Evolutionary conservation across 2,329 filamentous ascomycete species (phyloP), one percentile per base, ranked within the genome.

Genomic region (Truncatella angustata): DNA sequence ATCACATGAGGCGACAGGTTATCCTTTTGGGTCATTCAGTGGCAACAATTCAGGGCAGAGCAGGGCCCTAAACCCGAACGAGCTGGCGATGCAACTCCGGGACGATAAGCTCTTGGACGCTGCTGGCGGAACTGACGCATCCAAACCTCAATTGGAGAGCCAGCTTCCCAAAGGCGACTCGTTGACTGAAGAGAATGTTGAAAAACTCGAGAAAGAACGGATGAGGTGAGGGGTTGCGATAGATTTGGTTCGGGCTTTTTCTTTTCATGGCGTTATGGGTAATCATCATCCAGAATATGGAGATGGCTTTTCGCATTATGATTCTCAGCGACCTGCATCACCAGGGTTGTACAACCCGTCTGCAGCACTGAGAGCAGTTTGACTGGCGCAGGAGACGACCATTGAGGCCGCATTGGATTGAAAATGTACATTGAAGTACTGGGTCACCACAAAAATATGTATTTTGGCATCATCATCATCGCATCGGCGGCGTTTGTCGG

Each of bases 161-260:
- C 23, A 39, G 2, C 42, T 69, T 24, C 65, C 72, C 9, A 71
- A 69, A 35, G 72, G 72, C 3, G 75, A 80, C 50, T 73, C 73
- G 4, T 58, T 82, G 55, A 82, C 79, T 1, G 74, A 79, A 55
- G 79, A 79, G 60, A 82, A 82, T 57, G 66, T 82, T 43, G 77
- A 74, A 32, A 77, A 69, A 54, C 59, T 81, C 40, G 70, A 71
- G 52, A 66, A 65, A 52, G 69, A 74, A 47, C 50, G 42, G 11
- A 28, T 21, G 9, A 44, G 34, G 28, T 32, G 28, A 32, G n/a
- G n/a, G n/a, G n/a, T n/a, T n/a, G n/a, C n/a, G n/a, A n/a, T n/a
- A n/a, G n/a, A n/a, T n/a, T n/a, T n/a, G n/a, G n/a, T n/a, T n/a
- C n/a, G n/a, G n/a, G n/a, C n/a, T n/a, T n/a, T n/a, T n/a, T n/a